These are phyloP conservation scores for Coniosporium tulheliwenetii DNA, from an alignment of 2,329 filamentous ascomycete genomes.

Conservation along the genomic window DNA sequence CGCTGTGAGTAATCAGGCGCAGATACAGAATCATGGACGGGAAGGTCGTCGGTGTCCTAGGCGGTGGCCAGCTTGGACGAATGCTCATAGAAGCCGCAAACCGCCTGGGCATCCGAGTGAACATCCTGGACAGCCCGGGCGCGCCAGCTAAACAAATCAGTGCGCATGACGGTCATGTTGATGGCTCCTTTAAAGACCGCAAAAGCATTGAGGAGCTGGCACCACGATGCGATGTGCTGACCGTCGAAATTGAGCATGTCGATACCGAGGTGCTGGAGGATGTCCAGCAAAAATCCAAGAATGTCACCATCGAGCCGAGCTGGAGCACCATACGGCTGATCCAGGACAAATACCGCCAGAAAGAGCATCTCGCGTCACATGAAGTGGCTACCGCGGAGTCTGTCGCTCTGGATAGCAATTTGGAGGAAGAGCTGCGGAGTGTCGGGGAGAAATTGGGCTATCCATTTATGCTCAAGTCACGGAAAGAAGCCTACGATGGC, in stretches of 20 bases:
- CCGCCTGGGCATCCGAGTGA: constrained; percentile 60
- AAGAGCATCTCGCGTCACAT: constrained; percentile 55
- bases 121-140: constrained; percentile 60
- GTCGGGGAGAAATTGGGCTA: constrained; percentile 54
- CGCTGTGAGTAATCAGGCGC: neutral
- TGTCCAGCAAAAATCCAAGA: constrained; percentile 37
- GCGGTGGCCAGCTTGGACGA: constrained; percentile 53
- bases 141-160: constrained; percentile 79
- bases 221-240: constrained; percentile 60
- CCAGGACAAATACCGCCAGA: constrained; percentile 88
- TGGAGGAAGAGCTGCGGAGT: constrained; percentile 43
- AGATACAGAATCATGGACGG: constrained; percentile 1
- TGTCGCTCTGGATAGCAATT: constrained; percentile 45
- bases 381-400: constrained; percentile 61
- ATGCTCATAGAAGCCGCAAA: constrained; percentile 89
- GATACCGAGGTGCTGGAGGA: constrained; percentile 82
- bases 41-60: constrained; percentile 21
- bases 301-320: constrained; percentile 55
- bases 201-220: constrained; percentile 70
- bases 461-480: constrained; percentile 84
- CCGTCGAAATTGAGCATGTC: constrained; percentile 91
- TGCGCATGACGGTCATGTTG: constrained; percentile 56
- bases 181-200: constrained; percentile 76
- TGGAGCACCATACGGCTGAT: constrained; percentile 79
- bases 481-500: constrained; percentile 88